Evolutionary conservation across 371 early-diverging fungal genomes (phyloP).

Genomic region (Fennellomyces sp.): DNA sequence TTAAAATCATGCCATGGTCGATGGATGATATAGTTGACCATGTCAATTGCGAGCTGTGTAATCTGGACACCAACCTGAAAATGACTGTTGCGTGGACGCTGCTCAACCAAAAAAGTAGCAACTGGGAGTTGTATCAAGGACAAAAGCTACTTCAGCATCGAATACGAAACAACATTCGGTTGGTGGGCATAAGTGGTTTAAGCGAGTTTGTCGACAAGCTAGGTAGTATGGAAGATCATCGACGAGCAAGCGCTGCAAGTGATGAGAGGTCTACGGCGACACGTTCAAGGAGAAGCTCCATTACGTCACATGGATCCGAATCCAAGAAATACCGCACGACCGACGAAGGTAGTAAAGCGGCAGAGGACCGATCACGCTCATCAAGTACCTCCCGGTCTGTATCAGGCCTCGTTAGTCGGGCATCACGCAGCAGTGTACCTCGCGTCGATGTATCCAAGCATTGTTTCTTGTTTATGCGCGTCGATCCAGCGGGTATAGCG

Average conservation of each 20-base stretch:
- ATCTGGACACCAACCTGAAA: constrained; percentile 30
- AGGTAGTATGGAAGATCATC: constrained; percentile 28
- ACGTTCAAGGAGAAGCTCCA: constrained; percentile 37
- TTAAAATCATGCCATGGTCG: constrained; percentile 42
- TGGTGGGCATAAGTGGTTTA: constrained; percentile 61
- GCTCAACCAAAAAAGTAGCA: constrained; percentile 4
- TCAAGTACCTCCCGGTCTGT: constrained; percentile 30
- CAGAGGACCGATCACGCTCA: constrained; percentile 29
- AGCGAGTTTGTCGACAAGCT: constrained; percentile 57
- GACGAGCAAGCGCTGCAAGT: constrained; percentile 51
- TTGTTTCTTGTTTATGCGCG: constrained; percentile 65
- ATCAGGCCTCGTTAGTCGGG: constrained; percentile 7
- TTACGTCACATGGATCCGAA: constrained; percentile 18
- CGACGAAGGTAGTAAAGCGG: not conserved
- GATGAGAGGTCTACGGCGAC: constrained; percentile 29
- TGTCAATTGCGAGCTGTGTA: constrained; percentile 35
- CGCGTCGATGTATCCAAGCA: constrained; percentile 43
- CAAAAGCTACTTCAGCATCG: constrained; percentile 17
- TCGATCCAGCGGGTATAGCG: constrained; percentile 60
- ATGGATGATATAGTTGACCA: constrained; percentile 46
- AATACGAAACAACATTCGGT: constrained; percentile 42
- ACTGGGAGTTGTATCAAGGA: constrained; percentile 38
- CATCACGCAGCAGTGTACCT: not conserved
- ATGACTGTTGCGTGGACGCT: constrained; percentile 45
- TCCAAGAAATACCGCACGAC: not conserved